Base-by-base conservation (phyloP, 495 filamentous ascomycete genomes). In the Talaromyces wortmannii region DNA sequence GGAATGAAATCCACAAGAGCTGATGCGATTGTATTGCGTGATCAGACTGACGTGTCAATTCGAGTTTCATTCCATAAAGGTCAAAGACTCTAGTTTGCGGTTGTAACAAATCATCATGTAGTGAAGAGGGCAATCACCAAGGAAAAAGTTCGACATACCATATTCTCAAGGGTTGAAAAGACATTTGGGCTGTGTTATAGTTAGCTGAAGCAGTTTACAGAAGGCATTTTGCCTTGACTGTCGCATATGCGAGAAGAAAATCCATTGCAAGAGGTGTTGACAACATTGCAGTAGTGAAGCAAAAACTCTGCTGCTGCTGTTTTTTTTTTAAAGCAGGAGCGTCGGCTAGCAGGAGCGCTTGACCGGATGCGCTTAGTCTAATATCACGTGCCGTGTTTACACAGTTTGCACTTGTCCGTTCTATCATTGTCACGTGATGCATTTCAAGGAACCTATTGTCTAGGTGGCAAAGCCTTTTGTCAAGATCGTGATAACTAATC, bases 21-120 rank as follows among this genome's bases (percentile, higher is more conserved):
- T 48, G 16, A 48, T 18, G 23, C 23, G 23, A 23, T 23, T 23
- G 23, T 23, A 23, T 23, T 23, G 23, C 23, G 23, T 23, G 23
- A 23, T 97, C 92, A 97, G 92, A 91, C 92, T 97, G 92, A 97
- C 92, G 92, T 97, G 87, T 85, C 89, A 90, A 86, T 83, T 76
- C 65, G 71, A 87, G 86, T 92, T 96, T 94, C 95, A 90, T 83
- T 87, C 87, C 78, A 78, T 65, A 55, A 68, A 79, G 89, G 88
- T 97, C 92, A 97, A 97, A 97, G 92, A 97, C 92, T 97, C 92
- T 97, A 97, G 92, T 97, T 97, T 92, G 89, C 83, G 91, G 92
- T 88, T 91, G 81, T 84, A 53, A 79, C 76, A 76, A 84, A 78
- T 87, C 85, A 88, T 87, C 84, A 85, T 71, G 67, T 58, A 64